Percentiles rank a stretch among this genome's conserved stretches.
These are phyloP conservation scores for Seiridium unicorne DNA, from an alignment of 2,329 filamentous ascomycete species.

Conservation along the genomic window DNA sequence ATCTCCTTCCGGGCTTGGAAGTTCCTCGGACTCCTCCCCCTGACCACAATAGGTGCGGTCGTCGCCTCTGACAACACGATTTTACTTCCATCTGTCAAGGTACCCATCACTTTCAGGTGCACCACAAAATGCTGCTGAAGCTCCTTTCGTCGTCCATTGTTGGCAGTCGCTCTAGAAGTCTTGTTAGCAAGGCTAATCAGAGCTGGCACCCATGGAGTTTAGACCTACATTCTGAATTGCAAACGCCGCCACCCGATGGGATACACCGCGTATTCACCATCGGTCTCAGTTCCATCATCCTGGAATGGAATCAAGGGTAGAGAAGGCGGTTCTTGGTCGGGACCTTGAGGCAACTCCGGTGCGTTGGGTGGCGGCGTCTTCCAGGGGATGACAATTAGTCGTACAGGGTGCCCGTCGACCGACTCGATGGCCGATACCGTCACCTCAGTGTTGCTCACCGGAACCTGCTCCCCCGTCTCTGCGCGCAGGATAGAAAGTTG, in stretches of 20 bases:
- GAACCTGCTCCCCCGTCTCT: conserved; percentile 80
- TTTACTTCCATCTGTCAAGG: conserved; percentile 79
- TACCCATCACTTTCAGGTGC: conserved; percentile 81
- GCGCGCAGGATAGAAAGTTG: conserved; percentile 73
- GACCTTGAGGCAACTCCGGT: conserved; percentile 60
- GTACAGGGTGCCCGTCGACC: conserved; percentile 86
- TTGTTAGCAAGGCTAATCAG: conserved; percentile 9
- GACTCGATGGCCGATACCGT: conserved; percentile 92
- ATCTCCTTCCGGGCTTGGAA: conserved; percentile 94
- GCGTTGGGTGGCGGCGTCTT: conserved; percentile 87
- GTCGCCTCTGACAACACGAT: conserved; percentile 78
- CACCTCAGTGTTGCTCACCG: conserved; percentile 80
- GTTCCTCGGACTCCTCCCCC: conserved; percentile 88
- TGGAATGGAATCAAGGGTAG: conserved; percentile 71
- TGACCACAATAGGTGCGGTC: conserved; percentile 89
- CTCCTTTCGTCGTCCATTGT: conserved; percentile 92
- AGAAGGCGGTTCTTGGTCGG: conserved; percentile 82
- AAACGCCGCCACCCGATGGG: conserved; percentile 92
- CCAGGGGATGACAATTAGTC: conserved; percentile 96
- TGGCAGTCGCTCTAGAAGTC: conserved; percentile 73
- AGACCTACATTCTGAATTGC: conserved; percentile 76
- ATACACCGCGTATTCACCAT: conserved; percentile 84
- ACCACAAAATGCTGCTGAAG: conserved; percentile 95
- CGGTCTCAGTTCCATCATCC: conserved; percentile 56
- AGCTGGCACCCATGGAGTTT: neutral